Evolutionary conservation across 495 filamentous ascomycete species (phyloP).

Genomic region (Hyaloscypha variabilis): DNA sequence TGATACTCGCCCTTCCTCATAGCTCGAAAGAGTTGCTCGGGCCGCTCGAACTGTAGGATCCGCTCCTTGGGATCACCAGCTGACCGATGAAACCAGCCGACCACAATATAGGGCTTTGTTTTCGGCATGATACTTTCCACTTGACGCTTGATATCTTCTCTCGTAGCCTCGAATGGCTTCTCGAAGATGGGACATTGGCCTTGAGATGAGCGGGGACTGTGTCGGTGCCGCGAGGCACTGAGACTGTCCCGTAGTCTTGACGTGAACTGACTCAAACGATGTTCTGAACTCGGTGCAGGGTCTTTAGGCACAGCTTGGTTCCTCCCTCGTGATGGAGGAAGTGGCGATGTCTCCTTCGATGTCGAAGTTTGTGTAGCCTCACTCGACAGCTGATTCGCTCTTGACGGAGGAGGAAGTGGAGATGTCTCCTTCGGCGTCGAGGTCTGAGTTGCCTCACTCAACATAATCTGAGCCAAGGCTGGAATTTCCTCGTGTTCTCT

Average conservation of each 20-base stretch:
- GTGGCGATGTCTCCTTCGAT: neutral
- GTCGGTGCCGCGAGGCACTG: slow-evolving; percentile 1
- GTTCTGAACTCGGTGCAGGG: slow-evolving; percentile 14
- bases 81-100: slow-evolving; percentile 24
- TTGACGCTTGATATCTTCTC: slow-evolving; percentile 24
- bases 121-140: slow-evolving; percentile 24
- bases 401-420: neutral
- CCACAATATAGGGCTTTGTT: slow-evolving; percentile 20
- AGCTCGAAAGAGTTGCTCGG: slow-evolving; percentile 20
- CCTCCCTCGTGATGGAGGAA: neutral
- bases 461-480: neutral
- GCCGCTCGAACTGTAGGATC: slow-evolving; percentile 18
- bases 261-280: neutral
- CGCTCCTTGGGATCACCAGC: slow-evolving; percentile 23
- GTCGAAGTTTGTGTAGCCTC: neutral
- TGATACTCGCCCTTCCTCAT: slow-evolving; percentile 22
- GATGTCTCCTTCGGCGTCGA: neutral
- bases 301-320: neutral
- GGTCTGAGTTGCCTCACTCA: neutral
- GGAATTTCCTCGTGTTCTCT: neutral
- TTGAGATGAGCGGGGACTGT: slow-evolving; percentile 1
- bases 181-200: slow-evolving; percentile 18
- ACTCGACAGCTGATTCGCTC: neutral
- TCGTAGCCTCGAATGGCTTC: slow-evolving; percentile 18
- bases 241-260: slow-evolving; percentile 1